Conservation (phyloP, 2,329 filamentous ascomycete genomes). For the Akanthomyces lecanii region DNA sequence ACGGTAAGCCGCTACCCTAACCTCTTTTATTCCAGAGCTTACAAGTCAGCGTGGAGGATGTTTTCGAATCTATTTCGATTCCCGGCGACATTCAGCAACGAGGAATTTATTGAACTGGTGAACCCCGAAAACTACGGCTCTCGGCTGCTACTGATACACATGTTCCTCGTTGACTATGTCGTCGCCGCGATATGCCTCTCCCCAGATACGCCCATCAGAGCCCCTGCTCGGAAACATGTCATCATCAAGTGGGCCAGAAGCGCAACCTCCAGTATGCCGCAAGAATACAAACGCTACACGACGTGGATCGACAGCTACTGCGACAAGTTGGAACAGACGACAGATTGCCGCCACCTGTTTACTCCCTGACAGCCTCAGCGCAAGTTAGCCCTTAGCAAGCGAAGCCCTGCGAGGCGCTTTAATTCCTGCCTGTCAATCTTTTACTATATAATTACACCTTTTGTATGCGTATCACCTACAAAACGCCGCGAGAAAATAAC, state of each 20-base stretch:
- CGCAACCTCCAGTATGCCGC: constrained; percentile 21
- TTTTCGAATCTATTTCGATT: constrained; percentile 24
- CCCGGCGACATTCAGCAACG: constrained; percentile 21
- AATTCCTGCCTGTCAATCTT: neutral
- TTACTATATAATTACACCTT: neutral
- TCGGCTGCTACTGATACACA: constrained; percentile 35
- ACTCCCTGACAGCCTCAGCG: constrained; percentile 23
- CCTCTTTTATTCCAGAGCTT: neutral
- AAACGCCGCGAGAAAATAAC: neutral
- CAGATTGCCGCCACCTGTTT: constrained; percentile 25
- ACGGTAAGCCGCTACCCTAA: constrained; percentile 18
- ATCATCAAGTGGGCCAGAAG: constrained; percentile 25
- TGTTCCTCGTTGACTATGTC: constrained; percentile 31
- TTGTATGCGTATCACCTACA: too few relatives aligned
- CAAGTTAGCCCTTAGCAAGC: neutral
- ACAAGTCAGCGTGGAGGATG: constrained; percentile 22
- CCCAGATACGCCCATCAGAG: constrained; percentile 21
- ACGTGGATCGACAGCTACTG: constrained; percentile 25
- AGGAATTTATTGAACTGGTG: constrained; percentile 31
- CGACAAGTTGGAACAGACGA: constrained; percentile 20
- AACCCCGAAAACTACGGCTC: constrained; percentile 28
- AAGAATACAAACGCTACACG: constrained; percentile 19
- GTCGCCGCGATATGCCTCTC: constrained; percentile 24
- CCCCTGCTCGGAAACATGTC: constrained; percentile 23
- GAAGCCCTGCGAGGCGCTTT: neutral